phyloP scores from a whole-genome alignment of 345 rosid genomes.

The Rhodamnia rubescens region DNA sequence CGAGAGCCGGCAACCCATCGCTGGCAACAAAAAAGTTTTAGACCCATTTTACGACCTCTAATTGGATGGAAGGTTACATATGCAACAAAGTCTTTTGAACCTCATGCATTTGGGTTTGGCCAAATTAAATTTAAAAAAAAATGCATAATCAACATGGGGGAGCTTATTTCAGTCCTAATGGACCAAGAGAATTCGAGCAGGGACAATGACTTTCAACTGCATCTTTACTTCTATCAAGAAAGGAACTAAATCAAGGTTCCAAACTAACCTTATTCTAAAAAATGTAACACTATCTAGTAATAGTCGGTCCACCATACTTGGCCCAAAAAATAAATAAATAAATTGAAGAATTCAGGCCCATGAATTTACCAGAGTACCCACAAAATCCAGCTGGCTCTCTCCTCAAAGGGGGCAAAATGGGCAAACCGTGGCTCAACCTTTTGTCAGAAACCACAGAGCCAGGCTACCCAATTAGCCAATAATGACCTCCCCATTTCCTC shows the following conservation, averaged over 20 bases:
- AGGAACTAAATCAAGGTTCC: not conserved
- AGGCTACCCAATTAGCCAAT: constrained; percentile 27
- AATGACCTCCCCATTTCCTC: constrained; percentile 1
- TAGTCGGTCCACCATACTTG: not conserved
- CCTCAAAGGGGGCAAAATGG: constrained; percentile 12
- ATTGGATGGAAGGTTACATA: too few relatives aligned
- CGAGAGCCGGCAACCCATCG: too few relatives aligned
- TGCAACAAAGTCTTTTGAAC: not conserved
- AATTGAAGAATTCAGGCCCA: not conserved
- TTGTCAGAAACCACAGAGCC: constrained; percentile 27
- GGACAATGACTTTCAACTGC: not conserved
- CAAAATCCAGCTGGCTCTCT: not conserved
- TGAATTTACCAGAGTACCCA: not conserved
- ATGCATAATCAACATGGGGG: not conserved
- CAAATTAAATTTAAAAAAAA: too few relatives aligned
- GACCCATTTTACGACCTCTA: too few relatives aligned
- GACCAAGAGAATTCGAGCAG: not conserved
- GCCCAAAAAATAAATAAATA: not conserved
- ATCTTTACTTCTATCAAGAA: not conserved
- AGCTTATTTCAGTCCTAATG: not conserved
- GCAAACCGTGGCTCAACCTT: constrained; percentile 7
- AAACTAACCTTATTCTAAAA: not conserved
- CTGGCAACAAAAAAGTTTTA: too few relatives aligned
- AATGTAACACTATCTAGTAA: not conserved
- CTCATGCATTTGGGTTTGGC: not conserved